These are phyloP conservation scores for Mortierella sp. DNA, from an alignment of 371 early-diverging fungal genomes.

Conservation along the genomic window DNA sequence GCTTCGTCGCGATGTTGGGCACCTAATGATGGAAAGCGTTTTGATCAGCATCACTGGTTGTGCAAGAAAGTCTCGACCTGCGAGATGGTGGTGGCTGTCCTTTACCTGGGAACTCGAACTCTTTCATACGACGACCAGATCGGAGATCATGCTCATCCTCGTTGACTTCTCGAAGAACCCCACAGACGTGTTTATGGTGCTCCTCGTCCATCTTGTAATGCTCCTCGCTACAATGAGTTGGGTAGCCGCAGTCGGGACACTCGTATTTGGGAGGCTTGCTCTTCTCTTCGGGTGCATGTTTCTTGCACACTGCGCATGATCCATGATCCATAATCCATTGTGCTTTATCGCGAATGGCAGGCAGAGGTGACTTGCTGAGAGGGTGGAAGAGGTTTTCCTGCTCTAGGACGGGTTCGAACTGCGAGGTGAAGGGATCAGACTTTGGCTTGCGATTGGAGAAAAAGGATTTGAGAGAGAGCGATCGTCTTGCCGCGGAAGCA, in stretches of 20 bases:
- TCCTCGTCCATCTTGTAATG: slow-evolving; percentile 75
- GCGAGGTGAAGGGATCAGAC: slow-evolving; percentile 41
- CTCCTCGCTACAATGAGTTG: slow-evolving; percentile 83
- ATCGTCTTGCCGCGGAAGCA: slow-evolving; percentile 27
- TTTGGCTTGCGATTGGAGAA: slow-evolving; percentile 43
- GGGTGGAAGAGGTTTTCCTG: slow-evolving; percentile 78
- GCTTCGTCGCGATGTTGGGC: slow-evolving; percentile 81
- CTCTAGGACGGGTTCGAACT: slow-evolving; percentile 56
- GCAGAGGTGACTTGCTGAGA: slow-evolving; percentile 77
- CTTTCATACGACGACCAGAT: slow-evolving; percentile 79
- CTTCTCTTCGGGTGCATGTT: slow-evolving; percentile 47
- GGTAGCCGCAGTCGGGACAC: slow-evolving; percentile 87
- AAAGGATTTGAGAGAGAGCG: slow-evolving; percentile 48
- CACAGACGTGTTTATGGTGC: slow-evolving; percentile 69
- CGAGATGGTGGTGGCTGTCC: neutral
- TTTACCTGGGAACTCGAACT: slow-evolving; percentile 85
- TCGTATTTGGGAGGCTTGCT: slow-evolving; percentile 67
- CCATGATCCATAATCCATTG: slow-evolving; percentile 76
- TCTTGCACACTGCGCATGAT: slow-evolving; percentile 79
- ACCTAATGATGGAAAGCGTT: slow-evolving; percentile 49
- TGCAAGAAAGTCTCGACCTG: neutral
- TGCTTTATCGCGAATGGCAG: slow-evolving; percentile 75
- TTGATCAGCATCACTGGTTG: neutral
- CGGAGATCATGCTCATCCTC: slow-evolving; percentile 89
- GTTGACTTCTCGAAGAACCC: slow-evolving; percentile 74